phyloP scores from a whole-genome alignment of 805 yeast genomes.

The Myxozyma monticola region DNA sequence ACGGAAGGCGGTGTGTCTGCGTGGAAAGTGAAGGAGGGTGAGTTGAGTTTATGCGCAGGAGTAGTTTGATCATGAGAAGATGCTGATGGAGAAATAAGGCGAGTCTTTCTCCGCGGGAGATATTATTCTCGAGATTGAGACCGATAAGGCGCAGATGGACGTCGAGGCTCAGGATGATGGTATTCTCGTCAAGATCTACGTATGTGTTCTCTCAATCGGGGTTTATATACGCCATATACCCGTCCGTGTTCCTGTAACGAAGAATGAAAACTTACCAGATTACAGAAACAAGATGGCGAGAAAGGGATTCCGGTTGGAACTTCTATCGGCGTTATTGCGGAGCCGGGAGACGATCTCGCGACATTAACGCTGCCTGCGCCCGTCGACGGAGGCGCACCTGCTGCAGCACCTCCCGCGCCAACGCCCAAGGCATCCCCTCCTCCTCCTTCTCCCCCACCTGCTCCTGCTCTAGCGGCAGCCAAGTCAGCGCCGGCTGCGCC shows the following conservation, averaged over 20 bases:
- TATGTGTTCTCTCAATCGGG: constrained; percentile 34
- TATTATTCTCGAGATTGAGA: constrained; percentile 94
- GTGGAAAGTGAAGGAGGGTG: constrained; percentile 81
- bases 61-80: background rate
- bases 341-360: constrained; percentile 77
- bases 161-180: constrained; percentile 97
- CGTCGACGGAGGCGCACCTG: constrained; percentile 29
- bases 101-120: constrained; percentile 81
- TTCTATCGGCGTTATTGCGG: constrained; percentile 87
- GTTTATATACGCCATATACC: background rate
- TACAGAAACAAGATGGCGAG: constrained; percentile 59
- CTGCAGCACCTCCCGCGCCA: constrained; percentile 16
- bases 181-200: constrained; percentile 69
- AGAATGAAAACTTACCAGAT: background rate
- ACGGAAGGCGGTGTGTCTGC: constrained; percentile 87
- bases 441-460: constrained; percentile 13
- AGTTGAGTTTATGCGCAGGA: background rate
- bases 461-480: constrained; percentile 5
- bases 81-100: constrained; percentile 39
- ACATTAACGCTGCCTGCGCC: constrained; percentile 59
- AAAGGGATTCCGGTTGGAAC: constrained; percentile 80
- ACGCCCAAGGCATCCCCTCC: constrained; percentile 7
- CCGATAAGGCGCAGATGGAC: constrained; percentile 98
- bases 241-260: background rate
- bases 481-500: constrained; percentile 13